Evolutionary conservation across 169 alveolate genomes (phyloP).

Genomic region (Plasmodium fragile): DNA sequence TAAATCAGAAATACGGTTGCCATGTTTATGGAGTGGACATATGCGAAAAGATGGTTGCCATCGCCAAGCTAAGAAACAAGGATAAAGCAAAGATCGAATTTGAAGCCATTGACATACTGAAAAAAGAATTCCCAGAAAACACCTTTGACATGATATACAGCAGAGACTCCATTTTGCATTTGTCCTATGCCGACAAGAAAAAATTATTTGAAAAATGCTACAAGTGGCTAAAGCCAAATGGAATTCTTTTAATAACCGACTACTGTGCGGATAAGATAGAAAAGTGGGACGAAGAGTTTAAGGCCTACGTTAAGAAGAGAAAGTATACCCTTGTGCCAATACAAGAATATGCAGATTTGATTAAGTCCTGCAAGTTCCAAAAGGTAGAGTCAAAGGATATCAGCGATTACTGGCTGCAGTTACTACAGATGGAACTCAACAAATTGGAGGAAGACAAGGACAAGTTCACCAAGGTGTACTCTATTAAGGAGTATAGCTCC

Average conservation of each 20-base stretch:
- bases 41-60: conserved; percentile 9
- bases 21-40: conserved; percentile 35
- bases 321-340: conserved; percentile 17
- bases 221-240: conserved; percentile 44
- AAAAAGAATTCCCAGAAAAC: conserved; percentile 21
- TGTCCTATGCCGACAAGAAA: conserved; percentile 7
- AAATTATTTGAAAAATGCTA: conserved; percentile 45
- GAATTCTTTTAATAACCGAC: conserved; percentile 27
- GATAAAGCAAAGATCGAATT: conserved; percentile 25
- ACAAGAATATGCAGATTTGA: conserved; percentile 13
- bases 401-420: conserved; percentile 33
- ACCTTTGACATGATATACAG: conserved; percentile 42
- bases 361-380: conserved; percentile 20
- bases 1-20: conserved; percentile 26
- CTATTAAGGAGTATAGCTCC: not conserved
- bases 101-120: conserved; percentile 33
- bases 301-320: conserved; percentile 28
- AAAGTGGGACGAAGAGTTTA: conserved; percentile 55
- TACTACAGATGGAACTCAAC: conserved; percentile 12
- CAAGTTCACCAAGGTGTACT: conserved; percentile 5
- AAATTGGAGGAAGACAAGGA: conserved; percentile 35
- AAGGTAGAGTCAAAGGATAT: conserved; percentile 30
- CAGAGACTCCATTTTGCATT: conserved; percentile 56
- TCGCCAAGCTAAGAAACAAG: conserved; percentile 21
- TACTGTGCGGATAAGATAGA: conserved; percentile 37